Percentiles rank a stretch among this genome's conserved stretches.
Evolutionary conservation across 164 flowering plant species (phyloP).

Genomic region (Liquidambar formosana): DNA sequence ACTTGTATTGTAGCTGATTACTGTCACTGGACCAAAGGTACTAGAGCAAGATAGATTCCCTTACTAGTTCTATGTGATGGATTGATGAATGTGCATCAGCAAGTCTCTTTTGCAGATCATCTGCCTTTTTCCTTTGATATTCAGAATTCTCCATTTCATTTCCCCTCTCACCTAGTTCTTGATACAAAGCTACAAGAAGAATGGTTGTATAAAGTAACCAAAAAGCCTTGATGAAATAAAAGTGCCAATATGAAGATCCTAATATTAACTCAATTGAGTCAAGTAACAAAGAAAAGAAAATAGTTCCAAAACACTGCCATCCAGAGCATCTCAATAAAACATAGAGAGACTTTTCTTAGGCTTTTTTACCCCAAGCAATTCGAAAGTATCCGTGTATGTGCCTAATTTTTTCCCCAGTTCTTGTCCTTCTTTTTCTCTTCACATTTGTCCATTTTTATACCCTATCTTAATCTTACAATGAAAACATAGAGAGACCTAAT

Average conservation of each 20-base stretch:
- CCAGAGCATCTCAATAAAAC: background rate
- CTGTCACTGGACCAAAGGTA: background rate
- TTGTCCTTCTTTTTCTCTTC: no score
- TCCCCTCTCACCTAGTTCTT: slow-evolving; percentile 76
- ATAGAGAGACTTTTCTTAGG: no score
- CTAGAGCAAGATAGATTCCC: slow-evolving; percentile 1
- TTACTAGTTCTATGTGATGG: slow-evolving; percentile 81
- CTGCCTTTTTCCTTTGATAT: slow-evolving; percentile 64
- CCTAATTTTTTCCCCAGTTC: no score
- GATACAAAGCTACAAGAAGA: slow-evolving; percentile 63
- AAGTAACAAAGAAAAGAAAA: background rate
- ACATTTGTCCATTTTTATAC: no score
- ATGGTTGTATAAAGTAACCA: background rate
- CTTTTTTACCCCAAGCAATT: no score
- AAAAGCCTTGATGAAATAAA: background rate
- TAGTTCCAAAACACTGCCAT: background rate
- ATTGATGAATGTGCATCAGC: slow-evolving; percentile 70
- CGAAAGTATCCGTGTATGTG: no score
- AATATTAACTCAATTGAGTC: no score
- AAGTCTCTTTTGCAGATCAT: slow-evolving; percentile 77
- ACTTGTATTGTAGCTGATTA: background rate
- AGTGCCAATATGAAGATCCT: no score
- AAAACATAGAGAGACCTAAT: no score
- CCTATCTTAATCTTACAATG: no score
- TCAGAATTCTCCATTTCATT: slow-evolving; percentile 83